These are phyloP conservation scores for Tulasnella sp. DNA, from an alignment of 768 basidiomycete genomes.

Conservation along the genomic window DNA sequence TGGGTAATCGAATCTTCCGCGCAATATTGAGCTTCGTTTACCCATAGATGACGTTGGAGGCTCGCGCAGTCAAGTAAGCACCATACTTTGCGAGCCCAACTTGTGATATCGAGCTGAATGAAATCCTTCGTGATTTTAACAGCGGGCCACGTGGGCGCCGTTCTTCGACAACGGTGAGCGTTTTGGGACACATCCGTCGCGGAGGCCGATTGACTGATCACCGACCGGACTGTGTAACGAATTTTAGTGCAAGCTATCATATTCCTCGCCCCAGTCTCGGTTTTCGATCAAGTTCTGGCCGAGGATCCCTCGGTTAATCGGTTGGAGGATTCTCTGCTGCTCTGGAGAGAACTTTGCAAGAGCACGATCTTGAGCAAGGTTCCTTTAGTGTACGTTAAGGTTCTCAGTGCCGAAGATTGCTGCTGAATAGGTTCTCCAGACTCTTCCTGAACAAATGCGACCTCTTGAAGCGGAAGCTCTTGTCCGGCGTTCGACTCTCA, in stretches of 20 bases:
- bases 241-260: conserved; percentile 15
- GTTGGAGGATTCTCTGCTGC: conserved; percentile 14
- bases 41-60: conserved; percentile 16
- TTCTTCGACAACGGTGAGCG: conserved; percentile 17
- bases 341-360: conserved; percentile 13
- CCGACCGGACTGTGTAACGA: background rate
- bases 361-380: conserved; percentile 5
- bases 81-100: background rate
- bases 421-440: background rate
- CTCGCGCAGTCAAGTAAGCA: conserved; percentile 14
- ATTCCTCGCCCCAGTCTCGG: conserved; percentile 23
- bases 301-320: conserved; percentile 13
- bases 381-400: conserved; percentile 23
- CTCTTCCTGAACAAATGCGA: conserved; percentile 32
- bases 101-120: background rate
- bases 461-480: conserved; percentile 58
- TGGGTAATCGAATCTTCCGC: background rate
- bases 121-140: background rate
- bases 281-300: conserved; percentile 15
- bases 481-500: conserved; percentile 51
- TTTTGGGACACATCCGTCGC: background rate
- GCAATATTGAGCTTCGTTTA: background rate
- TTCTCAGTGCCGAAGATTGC: background rate
- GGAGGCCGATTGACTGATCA: background rate
- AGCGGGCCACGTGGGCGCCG: conserved; percentile 44